Base-by-base conservation (phyloP, 768 basidiomycete genomes). In the Clitopilus passeckerianus region DNA sequence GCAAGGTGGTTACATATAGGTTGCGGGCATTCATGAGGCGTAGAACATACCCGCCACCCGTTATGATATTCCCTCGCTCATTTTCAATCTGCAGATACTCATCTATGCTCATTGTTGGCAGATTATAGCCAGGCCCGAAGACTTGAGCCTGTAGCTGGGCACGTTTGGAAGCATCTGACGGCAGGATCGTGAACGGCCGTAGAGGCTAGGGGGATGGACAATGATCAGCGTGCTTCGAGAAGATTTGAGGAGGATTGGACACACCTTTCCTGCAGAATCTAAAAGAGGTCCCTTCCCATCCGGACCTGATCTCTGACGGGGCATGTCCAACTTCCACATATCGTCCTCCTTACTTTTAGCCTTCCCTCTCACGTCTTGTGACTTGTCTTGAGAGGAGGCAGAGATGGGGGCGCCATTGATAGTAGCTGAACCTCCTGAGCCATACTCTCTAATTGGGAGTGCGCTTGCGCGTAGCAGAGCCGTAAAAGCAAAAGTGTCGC, bases 71-170 rank as follows among this genome's bases (percentile, higher is more conserved):
- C 0, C 96, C 96, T 58, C 90, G 77, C 67, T 86, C 80, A 53
- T 78, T 77, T 68, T 99, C 96, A 58, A 93, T 85, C 68, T 91
- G 85, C 33, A 99, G 80, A 68, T 95, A 98, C 72, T 98, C 91
- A 65, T 98, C 96, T 59, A 98, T 84, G 1, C 91, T 83, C 97
- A 99, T 98, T 0, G 93, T 95, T 5, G 97, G 97, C 33, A 98
- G 75, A 44, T 88, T 84, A 67, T 97, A 86, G 10, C 83, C 84
- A 14, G 92, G 84, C 15, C 87, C 83, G 74, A 98, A 98, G 3
- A 98, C 95, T 66, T 91, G 85, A 1, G 82, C 74, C 68, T 88
- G 87, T 6, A 97, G 68, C 23, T 86, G 82, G 43, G 86, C 79
- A 59, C 95, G 86, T 64, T 95, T 82, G 18, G 79, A 70, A 44